Percentiles rank a stretch among this genome's conserved stretches.
Evolutionary conservation across 2,329 filamentous ascomycete genomes (phyloP).

Genomic region (Penicillium sp.): DNA sequence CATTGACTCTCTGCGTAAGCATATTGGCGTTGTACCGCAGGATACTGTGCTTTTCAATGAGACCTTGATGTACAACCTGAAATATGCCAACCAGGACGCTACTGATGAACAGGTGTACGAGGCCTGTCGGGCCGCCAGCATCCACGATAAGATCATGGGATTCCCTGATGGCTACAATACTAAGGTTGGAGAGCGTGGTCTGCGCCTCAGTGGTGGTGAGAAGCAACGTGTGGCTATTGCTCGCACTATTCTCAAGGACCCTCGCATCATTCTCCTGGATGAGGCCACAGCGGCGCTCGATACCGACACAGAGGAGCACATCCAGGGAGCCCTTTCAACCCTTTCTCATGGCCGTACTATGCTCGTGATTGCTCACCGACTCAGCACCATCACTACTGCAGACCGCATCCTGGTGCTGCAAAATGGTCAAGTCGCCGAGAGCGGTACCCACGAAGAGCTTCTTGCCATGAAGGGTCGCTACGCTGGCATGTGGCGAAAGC

Average conservation of each 20-base stretch:
- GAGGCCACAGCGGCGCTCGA: slow-evolving; percentile 91
- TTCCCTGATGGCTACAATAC: slow-evolving; percentile 89
- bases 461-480: slow-evolving; percentile 71
- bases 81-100: slow-evolving; percentile 79
- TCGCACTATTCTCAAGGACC: slow-evolving; percentile 87
- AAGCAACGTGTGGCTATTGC: slow-evolving; percentile 94
- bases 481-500: slow-evolving; percentile 83
- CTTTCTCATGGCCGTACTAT: slow-evolving; percentile 85
- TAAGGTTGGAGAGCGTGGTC: slow-evolving; percentile 85
- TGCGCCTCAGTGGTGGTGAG: slow-evolving; percentile 84
- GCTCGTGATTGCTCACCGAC: slow-evolving; percentile 88
- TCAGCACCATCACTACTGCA: slow-evolving; percentile 82
- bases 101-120: slow-evolving; percentile 78
- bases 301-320: slow-evolving; percentile 88
- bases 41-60: slow-evolving; percentile 96
- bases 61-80: slow-evolving; percentile 89
- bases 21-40: slow-evolving; percentile 95
- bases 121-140: slow-evolving; percentile 82
- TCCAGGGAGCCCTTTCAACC: slow-evolving; percentile 79
- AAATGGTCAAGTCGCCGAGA: slow-evolving; percentile 73
- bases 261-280: slow-evolving; percentile 87
- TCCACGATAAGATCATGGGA: slow-evolving; percentile 85
- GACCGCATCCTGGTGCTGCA: slow-evolving; percentile 81
- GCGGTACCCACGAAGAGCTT: slow-evolving; percentile 75
- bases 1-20: slow-evolving; percentile 85